Percentiles rank a stretch among this genome's conserved stretches.
Evolutionary conservation across 352 stramenopile species (phyloP).

Genomic region (Phytopythium delawarense): DNA sequence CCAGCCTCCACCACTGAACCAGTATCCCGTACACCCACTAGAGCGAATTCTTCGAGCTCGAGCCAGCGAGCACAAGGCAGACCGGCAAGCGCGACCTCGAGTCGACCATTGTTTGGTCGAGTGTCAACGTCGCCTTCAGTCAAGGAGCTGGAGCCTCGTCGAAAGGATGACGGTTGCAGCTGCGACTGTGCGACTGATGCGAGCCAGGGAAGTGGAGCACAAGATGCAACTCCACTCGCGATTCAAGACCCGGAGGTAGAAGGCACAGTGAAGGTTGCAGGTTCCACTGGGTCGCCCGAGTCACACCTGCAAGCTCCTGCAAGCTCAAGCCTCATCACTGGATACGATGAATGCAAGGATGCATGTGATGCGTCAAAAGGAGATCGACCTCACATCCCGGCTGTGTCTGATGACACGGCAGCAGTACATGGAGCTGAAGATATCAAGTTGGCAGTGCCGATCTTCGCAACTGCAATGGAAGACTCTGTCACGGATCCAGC

Average conservation of each 20-base stretch:
- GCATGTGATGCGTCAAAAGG: not conserved
- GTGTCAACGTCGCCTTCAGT: not conserved
- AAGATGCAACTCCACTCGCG: not conserved
- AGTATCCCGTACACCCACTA: not conserved
- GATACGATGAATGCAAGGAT: too few relatives aligned
- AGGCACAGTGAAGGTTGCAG: not conserved
- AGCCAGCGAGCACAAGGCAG: not conserved
- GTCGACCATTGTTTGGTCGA: not conserved
- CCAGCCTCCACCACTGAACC: not conserved
- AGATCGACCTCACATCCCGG: not conserved
- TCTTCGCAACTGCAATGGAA: not conserved
- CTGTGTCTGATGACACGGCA: not conserved
- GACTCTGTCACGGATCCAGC: not conserved
- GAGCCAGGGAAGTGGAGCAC: not conserved
- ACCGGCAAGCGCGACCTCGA: not conserved
- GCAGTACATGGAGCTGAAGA: too few relatives aligned
- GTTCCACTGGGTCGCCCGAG: not conserved
- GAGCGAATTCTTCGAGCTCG: not conserved
- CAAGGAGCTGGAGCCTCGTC: too few relatives aligned
- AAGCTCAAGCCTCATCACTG: not conserved
- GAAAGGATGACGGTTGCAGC: not conserved
- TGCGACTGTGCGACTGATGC: not conserved
- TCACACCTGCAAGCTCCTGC: not conserved
- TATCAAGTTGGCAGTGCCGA: too few relatives aligned
- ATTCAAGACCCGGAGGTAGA: not conserved